Conservation (phyloP, 106 monocot genomes). For the Vanilla planifolia region DNA sequence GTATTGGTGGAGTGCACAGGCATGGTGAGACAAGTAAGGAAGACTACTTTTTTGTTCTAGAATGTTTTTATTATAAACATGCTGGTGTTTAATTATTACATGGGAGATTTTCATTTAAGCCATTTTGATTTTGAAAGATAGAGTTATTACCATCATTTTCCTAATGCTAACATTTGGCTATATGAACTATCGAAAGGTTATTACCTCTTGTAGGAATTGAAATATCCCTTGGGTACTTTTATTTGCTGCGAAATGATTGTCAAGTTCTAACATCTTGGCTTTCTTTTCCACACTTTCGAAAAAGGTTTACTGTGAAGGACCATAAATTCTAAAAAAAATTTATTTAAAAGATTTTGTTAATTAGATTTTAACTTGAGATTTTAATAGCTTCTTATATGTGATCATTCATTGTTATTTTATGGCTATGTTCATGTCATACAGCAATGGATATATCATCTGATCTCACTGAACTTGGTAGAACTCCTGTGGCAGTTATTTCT, state of each 20-base stretch:
- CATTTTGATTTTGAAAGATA: not conserved
- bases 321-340: not conserved
- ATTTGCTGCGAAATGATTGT: not conserved
- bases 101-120: not conserved
- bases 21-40: constrained; percentile 88
- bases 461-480: constrained; percentile 93
- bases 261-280: not conserved
- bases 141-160: not conserved
- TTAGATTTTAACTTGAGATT: not conserved
- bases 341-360: not conserved
- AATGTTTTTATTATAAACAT: not conserved
- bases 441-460: constrained; percentile 98
- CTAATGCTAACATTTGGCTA: too few relatives aligned
- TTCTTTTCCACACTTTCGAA: not conserved
- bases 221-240: not conserved
- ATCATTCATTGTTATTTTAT: not conserved
- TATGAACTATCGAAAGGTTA: too few relatives aligned
- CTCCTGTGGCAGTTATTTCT: constrained; percentile 89
- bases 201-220: not conserved
- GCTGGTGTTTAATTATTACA: not conserved
- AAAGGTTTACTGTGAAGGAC: not conserved
- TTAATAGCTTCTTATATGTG: too few relatives aligned
- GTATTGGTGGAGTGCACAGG: constrained; percentile 95
- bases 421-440: constrained; percentile 23
- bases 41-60: not conserved